Percentiles rank a stretch among this genome's conserved stretches.
phyloP scores from a whole-genome alignment of 2,329 filamentous ascomycete species.

The Fusarium metavorans region DNA sequence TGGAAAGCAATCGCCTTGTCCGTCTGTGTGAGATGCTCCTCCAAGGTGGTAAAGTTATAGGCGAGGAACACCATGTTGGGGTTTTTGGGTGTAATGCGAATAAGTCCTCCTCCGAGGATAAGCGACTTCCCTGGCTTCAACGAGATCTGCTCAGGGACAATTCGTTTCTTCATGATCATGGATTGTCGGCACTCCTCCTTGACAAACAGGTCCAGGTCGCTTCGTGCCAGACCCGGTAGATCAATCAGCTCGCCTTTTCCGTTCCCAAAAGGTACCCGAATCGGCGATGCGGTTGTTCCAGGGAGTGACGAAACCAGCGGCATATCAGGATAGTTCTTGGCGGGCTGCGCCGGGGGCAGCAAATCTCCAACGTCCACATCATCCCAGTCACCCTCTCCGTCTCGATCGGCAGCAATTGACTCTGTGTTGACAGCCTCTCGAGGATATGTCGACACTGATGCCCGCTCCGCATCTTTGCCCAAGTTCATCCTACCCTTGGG shows the following conservation, averaged over 20 bases:
- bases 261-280: constrained; percentile 89
- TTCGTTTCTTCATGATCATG: constrained; percentile 82
- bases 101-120: constrained; percentile 81
- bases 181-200: constrained; percentile 72
- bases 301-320: constrained; percentile 88
- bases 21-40: constrained; percentile 81
- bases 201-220: constrained; percentile 78
- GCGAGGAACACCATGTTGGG: constrained; percentile 76
- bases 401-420: constrained; percentile 48
- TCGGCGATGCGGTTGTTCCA: constrained; percentile 94
- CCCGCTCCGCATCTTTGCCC: constrained; percentile 13
- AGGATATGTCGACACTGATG: constrained; percentile 32
- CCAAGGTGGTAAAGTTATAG: constrained; percentile 88
- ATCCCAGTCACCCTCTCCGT: constrained; percentile 27
- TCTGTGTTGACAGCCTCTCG: constrained; percentile 21
- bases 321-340: constrained; percentile 83
- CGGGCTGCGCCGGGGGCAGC: constrained; percentile 80
- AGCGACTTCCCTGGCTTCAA: constrained; percentile 84
- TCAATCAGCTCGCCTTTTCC: constrained; percentile 93
- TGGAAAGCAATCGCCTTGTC: constrained; percentile 84
- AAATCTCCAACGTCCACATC: constrained; percentile 64
- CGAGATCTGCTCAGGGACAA: constrained; percentile 78
- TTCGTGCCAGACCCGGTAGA: constrained; percentile 85
- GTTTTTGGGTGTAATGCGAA: constrained; percentile 82
- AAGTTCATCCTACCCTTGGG: constrained; percentile 75